phyloP scores from a whole-genome alignment of 129 eudicot species.

The Arctium minus region DNA sequence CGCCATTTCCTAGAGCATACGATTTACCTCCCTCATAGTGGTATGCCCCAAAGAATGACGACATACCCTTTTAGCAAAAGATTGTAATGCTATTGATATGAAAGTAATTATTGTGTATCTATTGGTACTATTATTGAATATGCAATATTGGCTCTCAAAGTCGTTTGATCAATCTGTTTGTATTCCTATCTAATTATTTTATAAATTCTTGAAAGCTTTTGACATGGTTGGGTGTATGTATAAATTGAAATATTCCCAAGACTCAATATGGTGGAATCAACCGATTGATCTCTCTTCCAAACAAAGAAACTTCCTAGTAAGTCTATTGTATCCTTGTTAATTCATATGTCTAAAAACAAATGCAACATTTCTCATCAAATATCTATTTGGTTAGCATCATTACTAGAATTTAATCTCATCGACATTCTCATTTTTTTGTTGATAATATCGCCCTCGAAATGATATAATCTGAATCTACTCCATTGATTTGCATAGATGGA shows the following conservation, averaged over 20 bases:
- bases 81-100: neutral
- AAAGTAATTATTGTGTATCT: neutral
- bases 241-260: neutral
- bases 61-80: neutral
- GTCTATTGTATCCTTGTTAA: neutral
- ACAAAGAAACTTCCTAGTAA: conserved; percentile 16
- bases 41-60: neutral
- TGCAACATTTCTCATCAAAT: neutral
- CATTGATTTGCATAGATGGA: too few species aligned
- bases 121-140: conserved; percentile 29
- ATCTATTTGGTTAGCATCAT: neutral
- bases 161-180: neutral
- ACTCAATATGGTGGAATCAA: conserved; percentile 21
- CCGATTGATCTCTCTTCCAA: conserved; percentile 18
- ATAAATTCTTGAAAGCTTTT: neutral
- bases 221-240: neutral
- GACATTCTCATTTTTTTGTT: too few species aligned
- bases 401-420: too few species aligned
- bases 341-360: neutral
- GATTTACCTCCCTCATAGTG: neutral
- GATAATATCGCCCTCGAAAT: too few species aligned
- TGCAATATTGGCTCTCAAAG: conserved; percentile 17
- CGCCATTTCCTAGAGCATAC: neutral
- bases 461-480: too few species aligned
- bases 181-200: neutral